Conservation (phyloP, 805 yeast genomes). For the Candida nanaspora region DNA sequence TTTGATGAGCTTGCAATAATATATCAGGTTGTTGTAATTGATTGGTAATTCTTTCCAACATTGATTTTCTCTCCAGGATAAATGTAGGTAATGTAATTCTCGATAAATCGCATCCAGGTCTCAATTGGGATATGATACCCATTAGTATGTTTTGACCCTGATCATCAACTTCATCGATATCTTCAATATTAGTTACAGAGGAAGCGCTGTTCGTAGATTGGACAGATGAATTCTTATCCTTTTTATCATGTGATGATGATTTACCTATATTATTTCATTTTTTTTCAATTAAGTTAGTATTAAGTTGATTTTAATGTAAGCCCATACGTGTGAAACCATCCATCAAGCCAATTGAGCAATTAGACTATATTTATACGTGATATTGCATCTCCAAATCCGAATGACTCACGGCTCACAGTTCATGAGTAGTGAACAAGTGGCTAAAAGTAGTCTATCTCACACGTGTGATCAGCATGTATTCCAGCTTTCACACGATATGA, state of each 20-base stretch:
- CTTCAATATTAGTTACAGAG: constrained; percentile 38
- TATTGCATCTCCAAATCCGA: no score
- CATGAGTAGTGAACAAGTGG: no score
- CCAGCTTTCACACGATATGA: no score
- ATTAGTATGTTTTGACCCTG: constrained; percentile 82
- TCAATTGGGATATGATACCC: constrained; percentile 83
- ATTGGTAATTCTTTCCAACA: constrained; percentile 93
- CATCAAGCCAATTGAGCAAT: no score
- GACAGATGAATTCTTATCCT: not conserved
- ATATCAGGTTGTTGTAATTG: constrained; percentile 75
- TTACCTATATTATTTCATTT: constrained; percentile 8
- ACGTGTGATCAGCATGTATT: no score
- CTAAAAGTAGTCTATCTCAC: no score
- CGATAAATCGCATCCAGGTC: constrained; percentile 88
- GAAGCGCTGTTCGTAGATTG: not conserved
- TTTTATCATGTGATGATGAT: constrained; percentile 12
- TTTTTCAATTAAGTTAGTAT: not conserved
- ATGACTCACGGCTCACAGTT: no score
- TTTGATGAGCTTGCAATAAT: constrained; percentile 58
- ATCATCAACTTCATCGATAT: constrained; percentile 86
- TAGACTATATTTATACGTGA: no score
- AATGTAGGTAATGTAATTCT: constrained; percentile 93
- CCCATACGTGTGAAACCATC: no score
- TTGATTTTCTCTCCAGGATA: constrained; percentile 87
- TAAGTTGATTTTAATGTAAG: no score